These are phyloP conservation scores for Poa pratensis DNA, from an alignment of 176 grass and related monocot genomes.

Conservation along the genomic window DNA sequence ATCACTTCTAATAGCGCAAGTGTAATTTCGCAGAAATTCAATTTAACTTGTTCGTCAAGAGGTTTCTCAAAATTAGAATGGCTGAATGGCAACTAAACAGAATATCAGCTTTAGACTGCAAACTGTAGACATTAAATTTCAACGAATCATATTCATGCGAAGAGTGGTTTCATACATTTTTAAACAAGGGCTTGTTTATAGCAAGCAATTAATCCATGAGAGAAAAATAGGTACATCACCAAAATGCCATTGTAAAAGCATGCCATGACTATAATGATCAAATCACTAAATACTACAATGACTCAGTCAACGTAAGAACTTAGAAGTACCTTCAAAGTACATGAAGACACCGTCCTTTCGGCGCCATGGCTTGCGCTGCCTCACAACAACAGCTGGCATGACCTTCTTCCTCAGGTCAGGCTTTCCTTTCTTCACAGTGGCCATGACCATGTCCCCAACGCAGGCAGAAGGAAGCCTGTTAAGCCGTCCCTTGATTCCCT, in stretches of 20 bases:
- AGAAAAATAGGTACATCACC: background rate
- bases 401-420: constrained; percentile 98
- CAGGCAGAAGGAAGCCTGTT: constrained; percentile 88
- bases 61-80: background rate
- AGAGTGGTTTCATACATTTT: background rate
- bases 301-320: background rate
- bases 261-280: background rate
- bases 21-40: background rate
- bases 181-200: background rate
- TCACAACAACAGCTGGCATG: constrained; percentile 94
- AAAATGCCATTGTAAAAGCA: background rate
- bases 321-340: constrained; percentile 82
- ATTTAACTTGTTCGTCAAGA: background rate
- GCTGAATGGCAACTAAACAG: background rate
- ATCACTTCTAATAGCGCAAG: background rate
- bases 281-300: background rate
- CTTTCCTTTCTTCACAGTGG: constrained; percentile 94
- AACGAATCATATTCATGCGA: background rate
- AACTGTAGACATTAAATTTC: background rate
- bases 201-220: background rate
- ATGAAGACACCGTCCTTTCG: constrained; percentile 98
- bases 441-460: constrained; percentile 98
- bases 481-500: constrained; percentile 75
- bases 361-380: constrained; percentile 92
- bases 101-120: background rate